Evolutionary conservation across 2,329 filamentous ascomycete genomes (phyloP), one percentile per base, ranked within the genome.

Genomic region (Arthrobotrys sinensis): DNA sequence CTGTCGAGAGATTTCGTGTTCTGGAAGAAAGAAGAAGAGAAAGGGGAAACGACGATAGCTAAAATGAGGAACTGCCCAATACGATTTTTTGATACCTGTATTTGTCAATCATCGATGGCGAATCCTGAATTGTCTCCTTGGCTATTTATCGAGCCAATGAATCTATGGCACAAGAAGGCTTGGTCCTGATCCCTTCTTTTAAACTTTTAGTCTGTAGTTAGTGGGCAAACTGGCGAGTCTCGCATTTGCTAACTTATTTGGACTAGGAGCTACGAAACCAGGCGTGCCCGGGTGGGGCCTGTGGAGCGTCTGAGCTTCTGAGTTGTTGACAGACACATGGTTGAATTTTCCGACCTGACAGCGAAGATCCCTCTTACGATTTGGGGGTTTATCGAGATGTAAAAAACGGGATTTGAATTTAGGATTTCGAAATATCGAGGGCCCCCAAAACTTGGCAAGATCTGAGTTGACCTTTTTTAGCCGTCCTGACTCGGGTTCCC

Each of bases 141-240:
- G 36, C 55, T 34, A 16, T 43, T 19, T 60, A 32, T 28, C 55
- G 19, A 43, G n/a, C 36, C 36, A 60, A 60, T 60, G 28, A 43
- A 12, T 10, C 32, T 4, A 28, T n/a, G 2, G 24, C 43, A 10
- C 1, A 60, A n/a, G 36, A 19, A 14, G 11, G 36, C 55, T 60
- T 24, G 36, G 34, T 14, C 52, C 34, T 38, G 52, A 57, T 57
- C 52, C 52, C 55, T 60, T 43, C 55, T 60, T 43, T 40, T 60
- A 60, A 60, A 60, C 55, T 60, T 60, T 40, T 21, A n/a, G n/a
- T n/a, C n/a, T n/a, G n/a, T 43, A 21, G 34, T 43, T n/a, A 32
- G 36, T 60, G 52, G 53, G 24, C 21, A 14, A 43, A 60, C 36
- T 43, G 36, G 36, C 4, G 11, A 38, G 19, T 28, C 55, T 43